These are phyloP conservation scores for Suzukiozyma palmioleophila DNA, from an alignment of 1,139 yeast species.

Conservation along the genomic window DNA sequence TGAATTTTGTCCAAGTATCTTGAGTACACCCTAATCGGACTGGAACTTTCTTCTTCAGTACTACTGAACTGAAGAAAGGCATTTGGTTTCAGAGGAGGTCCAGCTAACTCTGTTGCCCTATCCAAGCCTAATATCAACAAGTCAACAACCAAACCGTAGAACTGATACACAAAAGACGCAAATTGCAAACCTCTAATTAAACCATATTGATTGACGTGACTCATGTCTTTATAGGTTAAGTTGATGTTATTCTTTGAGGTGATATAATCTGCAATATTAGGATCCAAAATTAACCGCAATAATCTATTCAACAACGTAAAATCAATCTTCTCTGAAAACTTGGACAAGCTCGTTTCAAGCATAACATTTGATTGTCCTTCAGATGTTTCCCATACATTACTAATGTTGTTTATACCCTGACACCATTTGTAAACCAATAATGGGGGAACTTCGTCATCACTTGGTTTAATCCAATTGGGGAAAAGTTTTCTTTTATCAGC, in stretches of 20 bases:
- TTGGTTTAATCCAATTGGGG: conserved; percentile 96
- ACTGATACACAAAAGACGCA: conserved; percentile 85
- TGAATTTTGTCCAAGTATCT: conserved; percentile 82
- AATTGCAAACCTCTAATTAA: conserved; percentile 85
- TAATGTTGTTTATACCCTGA: conserved; percentile 83
- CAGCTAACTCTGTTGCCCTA: conserved; percentile 85
- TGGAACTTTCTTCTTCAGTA: conserved; percentile 50
- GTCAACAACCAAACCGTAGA: conserved; percentile 83
- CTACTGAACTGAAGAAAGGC: conserved; percentile 70
- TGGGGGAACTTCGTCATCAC: conserved; percentile 92
- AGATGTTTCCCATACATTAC: conserved; percentile 71
- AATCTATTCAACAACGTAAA: conserved; percentile 80
- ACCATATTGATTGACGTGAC: conserved; percentile 86
- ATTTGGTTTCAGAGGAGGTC: conserved; percentile 68
- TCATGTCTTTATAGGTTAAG: conserved; percentile 90
- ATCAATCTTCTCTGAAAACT: conserved; percentile 81
- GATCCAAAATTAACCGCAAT: conserved; percentile 76
- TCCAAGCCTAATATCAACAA: conserved; percentile 78
- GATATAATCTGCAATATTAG: conserved; percentile 90
- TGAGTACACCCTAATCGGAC: conserved; percentile 76
- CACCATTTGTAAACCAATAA: conserved; percentile 90
- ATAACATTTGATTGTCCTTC: conserved; percentile 81
- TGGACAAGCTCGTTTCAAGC: conserved; percentile 67
- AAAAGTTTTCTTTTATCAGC: conserved; percentile 83
- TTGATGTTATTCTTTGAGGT: conserved; percentile 87